phyloP scores from a whole-genome alignment of 2,329 filamentous ascomycete genomes.

The Pseudophaeomoniella oleicola region DNA sequence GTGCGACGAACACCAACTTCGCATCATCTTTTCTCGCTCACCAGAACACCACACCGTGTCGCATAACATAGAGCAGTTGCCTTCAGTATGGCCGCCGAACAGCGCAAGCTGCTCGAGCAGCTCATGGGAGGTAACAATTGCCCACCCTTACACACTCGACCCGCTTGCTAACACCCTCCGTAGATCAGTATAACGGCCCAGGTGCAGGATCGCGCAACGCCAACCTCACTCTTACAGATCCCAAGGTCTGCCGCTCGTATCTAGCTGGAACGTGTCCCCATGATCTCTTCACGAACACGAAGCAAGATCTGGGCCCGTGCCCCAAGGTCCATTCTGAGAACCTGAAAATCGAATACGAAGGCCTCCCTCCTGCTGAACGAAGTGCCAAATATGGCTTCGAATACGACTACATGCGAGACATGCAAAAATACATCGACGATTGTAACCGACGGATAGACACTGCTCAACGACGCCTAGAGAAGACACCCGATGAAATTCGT shows the following conservation, averaged over 20 bases:
- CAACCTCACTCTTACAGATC: slow-evolving; percentile 76
- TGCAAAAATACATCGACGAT: slow-evolving; percentile 92
- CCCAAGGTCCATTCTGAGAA: slow-evolving; percentile 77
- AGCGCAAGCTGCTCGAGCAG: slow-evolving; percentile 97
- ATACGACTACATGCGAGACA: slow-evolving; percentile 90
- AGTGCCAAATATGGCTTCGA: slow-evolving; percentile 69
- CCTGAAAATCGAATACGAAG: slow-evolving; percentile 78
- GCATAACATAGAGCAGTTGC: slow-evolving; percentile 11
- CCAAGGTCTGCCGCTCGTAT: slow-evolving; percentile 90
- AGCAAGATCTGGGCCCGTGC: slow-evolving; percentile 87
- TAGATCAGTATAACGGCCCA: slow-evolving; percentile 62
- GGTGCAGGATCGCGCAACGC: slow-evolving; percentile 58
- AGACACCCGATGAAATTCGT: slow-evolving; percentile 92
- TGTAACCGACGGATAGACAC: slow-evolving; percentile 89
- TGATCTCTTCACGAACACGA: slow-evolving; percentile 98
- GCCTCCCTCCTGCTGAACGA: slow-evolving; percentile 54
- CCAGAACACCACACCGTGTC: neutral
- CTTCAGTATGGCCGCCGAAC: slow-evolving; percentile 99
- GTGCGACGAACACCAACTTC: neutral
- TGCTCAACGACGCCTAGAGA: slow-evolving; percentile 80
- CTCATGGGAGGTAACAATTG: slow-evolving; percentile 42
- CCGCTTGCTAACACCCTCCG: slow-evolving; percentile 9
- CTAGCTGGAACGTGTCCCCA: slow-evolving; percentile 89
- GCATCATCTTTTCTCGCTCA: neutral
- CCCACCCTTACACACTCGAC: neutral